Base-by-base conservation (phyloP, 1,284 basidiomycete species). In the Pyrrhoderma noxium region DNA sequence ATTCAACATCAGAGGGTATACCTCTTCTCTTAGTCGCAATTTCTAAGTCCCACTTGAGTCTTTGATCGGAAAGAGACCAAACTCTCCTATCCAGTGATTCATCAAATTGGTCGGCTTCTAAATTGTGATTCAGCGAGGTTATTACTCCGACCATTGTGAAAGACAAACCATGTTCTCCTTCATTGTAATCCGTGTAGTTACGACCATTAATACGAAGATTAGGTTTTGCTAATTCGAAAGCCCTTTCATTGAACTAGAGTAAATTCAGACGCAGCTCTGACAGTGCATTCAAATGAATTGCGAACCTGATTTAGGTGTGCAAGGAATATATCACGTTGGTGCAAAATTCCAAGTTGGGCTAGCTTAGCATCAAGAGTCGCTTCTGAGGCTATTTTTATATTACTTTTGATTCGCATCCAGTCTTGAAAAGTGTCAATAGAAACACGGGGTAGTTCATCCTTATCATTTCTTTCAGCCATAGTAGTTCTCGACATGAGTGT, bases 131-230 rank as follows among this genome's bases (percentile, higher is more conserved):
- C 27, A 50, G 35, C 11, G 44, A 46, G 19, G 3, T 23, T 22
- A 27, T 16, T 13, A 19, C 36, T 7, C 8, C 27, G 40, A 27
- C 21, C 34, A 19, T 22, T 27, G n/a, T n/a, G n/a, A n/a, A 21
- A 18, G 16, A 57, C 68, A 48, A 45, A 79, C 83, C 78, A 54
- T 76, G 71, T 55, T 77, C 76, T 37, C 71, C 69, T 45, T 78
- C 71, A 49, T 77, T 72, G 50, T 79, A 66, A 9, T 83, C 77
- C 60, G 88, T 85, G 53, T 82, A 79, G 56, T 83, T 82, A 53
- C 82, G 80, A 11, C 89, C 89, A 60, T 92, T 91, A 27, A 91
- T 76, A 35, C 85, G 77, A 18, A 92, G 62, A 62, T 91, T 92
- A 5, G 78, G 75, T 57, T 79, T 75, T 0, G 82, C 75, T 56